These are phyloP conservation scores for Sicyos edulis DNA, from an alignment of 306 rosid species.

Conservation along the genomic window DNA sequence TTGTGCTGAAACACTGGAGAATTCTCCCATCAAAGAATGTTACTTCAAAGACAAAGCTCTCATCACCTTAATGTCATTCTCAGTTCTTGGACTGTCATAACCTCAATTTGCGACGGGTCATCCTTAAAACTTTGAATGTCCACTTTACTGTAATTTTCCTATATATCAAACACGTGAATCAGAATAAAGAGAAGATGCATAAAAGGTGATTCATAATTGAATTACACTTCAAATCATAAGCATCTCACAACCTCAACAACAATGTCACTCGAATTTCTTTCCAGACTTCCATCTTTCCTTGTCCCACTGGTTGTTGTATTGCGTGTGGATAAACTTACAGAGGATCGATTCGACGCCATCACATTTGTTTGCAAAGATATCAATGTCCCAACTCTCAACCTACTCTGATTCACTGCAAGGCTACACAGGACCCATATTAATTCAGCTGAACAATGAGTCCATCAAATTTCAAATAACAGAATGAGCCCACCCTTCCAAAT, in stretches of 20 bases:
- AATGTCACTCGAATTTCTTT: slow-evolving; percentile 33
- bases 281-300: slow-evolving; percentile 32
- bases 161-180: slow-evolving; percentile 8
- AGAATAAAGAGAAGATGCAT: background rate
- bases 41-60: slow-evolving; percentile 17
- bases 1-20: background rate
- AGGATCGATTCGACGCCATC: slow-evolving; percentile 41
- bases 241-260: slow-evolving; percentile 36
- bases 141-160: slow-evolving; percentile 43
- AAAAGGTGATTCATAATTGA: background rate
- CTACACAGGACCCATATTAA: slow-evolving; percentile 30
- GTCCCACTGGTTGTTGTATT: slow-evolving; percentile 25
- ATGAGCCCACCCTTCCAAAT: background rate
- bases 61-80: slow-evolving; percentile 56
- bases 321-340: slow-evolving; percentile 37
- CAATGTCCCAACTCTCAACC: slow-evolving; percentile 34
- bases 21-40: background rate
- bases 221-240: slow-evolving; percentile 2
- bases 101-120: slow-evolving; percentile 48
- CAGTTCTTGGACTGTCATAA: slow-evolving; percentile 78
- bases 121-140: slow-evolving; percentile 57
- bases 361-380: slow-evolving; percentile 31
- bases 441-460: slow-evolving; percentile 12
- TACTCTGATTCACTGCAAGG: slow-evolving; percentile 45
- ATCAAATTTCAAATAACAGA: background rate